Evolutionary conservation across 805 yeast genomes (phyloP).

Genomic region (Yamadazyma paraphyllophila): DNA sequence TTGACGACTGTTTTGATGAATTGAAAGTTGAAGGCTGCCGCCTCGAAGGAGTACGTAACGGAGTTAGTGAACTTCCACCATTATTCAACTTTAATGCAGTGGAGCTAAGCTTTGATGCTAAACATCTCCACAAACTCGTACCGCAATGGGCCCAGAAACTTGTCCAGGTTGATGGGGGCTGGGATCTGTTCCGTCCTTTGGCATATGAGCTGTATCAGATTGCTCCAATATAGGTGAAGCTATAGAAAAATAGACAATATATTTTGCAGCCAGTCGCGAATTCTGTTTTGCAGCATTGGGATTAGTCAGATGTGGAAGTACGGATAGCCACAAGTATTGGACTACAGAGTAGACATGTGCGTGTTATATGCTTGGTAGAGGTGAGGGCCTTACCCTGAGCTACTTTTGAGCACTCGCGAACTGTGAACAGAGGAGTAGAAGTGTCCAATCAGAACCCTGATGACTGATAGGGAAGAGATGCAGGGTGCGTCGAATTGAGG

Average conservation of each 20-base stretch:
- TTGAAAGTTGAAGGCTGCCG: constrained; percentile 38
- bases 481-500: too few species aligned
- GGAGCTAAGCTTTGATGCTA: constrained; percentile 47
- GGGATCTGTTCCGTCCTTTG: constrained; percentile 11
- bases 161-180: constrained; percentile 7
- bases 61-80: constrained; percentile 43
- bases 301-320: too few species aligned
- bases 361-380: too few species aligned
- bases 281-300: too few species aligned
- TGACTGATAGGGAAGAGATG: too few species aligned
- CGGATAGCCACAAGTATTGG: too few species aligned
- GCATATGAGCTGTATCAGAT: constrained; percentile 10
- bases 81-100: constrained; percentile 52
- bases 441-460: too few species aligned
- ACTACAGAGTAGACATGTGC: too few species aligned
- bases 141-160: constrained; percentile 35
- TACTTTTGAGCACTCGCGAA: too few species aligned
- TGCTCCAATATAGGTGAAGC: constrained; percentile 5
- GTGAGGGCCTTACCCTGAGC: too few species aligned
- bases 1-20: constrained; percentile 55
- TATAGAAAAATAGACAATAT: not conserved
- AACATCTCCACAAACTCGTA: constrained; percentile 36
- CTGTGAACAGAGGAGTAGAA: too few species aligned
- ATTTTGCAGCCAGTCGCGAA: not conserved
- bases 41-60: constrained; percentile 43